These are phyloP conservation scores for Collybiopsis luxurians DNA, from an alignment of 768 basidiomycete genomes.

Conservation along the genomic window DNA sequence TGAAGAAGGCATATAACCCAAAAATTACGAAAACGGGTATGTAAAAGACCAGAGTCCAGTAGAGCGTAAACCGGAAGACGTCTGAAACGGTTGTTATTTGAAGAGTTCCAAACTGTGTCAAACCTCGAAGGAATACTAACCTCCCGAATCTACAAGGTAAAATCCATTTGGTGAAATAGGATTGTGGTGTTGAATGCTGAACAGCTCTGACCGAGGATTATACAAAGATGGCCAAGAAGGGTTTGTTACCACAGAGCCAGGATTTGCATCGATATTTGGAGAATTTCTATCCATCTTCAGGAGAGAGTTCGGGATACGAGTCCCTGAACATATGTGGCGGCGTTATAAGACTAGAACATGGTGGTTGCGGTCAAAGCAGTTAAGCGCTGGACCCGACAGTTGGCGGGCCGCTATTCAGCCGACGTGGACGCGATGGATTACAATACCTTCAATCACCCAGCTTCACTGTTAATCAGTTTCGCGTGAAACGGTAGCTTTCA, in stretches of 20 bases:
- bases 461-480: too few relatives aligned
- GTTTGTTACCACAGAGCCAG: neutral
- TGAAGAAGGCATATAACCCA: conserved; percentile 49
- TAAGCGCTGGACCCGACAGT: too few relatives aligned
- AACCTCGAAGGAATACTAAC: conserved; percentile 19
- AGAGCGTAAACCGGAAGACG: conserved; percentile 51
- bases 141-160: conserved; percentile 41
- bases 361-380: too few relatives aligned
- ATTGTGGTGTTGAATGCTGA: conserved; percentile 36
- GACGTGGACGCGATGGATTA: too few relatives aligned
- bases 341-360: too few relatives aligned
- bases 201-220: conserved; percentile 46
- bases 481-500: too few relatives aligned
- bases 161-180: conserved; percentile 38
- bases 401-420: too few relatives aligned
- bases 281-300: too few relatives aligned
- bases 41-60: conserved; percentile 51
- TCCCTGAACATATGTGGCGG: too few relatives aligned
- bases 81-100: conserved; percentile 26
- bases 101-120: neutral
- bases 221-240: conserved; percentile 51
- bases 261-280: too few relatives aligned
- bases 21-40: conserved; percentile 47
- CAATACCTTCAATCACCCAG: too few relatives aligned
- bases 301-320: too few relatives aligned